Evolutionary conservation across 331 rosid species (phyloP).

Genomic region (Quercus lobata): DNA sequence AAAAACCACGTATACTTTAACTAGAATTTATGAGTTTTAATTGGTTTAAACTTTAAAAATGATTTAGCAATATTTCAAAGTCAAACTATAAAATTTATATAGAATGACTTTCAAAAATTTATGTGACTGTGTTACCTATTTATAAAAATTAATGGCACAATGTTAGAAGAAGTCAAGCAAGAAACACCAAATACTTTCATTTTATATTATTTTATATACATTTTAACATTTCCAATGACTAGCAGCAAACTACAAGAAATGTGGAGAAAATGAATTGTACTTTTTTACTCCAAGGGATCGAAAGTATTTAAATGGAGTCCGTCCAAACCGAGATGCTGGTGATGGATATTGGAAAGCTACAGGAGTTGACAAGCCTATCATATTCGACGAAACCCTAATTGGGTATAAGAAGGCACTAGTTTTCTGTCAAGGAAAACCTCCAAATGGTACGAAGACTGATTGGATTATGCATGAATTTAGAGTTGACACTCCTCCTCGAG

Average conservation of each 20-base stretch:
- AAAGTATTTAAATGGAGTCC: not conserved
- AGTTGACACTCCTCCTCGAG: not conserved
- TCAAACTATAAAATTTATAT: too few species aligned
- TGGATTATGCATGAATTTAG: slow-evolving; percentile 8
- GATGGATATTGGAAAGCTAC: slow-evolving; percentile 16
- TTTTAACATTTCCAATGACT: not conserved
- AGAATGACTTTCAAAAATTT: too few species aligned
- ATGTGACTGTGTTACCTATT: too few species aligned
- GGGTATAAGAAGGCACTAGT: slow-evolving; percentile 6
- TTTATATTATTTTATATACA: not conserved
- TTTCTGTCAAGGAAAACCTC: not conserved
- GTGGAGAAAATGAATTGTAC: not conserved
- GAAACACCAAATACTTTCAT: too few species aligned
- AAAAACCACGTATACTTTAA: too few species aligned
- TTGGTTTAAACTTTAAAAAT: too few species aligned
- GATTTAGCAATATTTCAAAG: too few species aligned
- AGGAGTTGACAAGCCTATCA: not conserved
- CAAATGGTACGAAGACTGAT: not conserved
- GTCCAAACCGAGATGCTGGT: not conserved
- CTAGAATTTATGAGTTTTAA: too few species aligned
- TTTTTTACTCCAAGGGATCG: slow-evolving; percentile 6
- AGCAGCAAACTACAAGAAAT: not conserved
- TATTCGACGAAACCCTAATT: not conserved
- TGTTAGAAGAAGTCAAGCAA: too few species aligned
- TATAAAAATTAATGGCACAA: too few species aligned